These are phyloP conservation scores for Orobanche coerulescens DNA, from an alignment of 257 asterid species.

Conservation along the genomic window DNA sequence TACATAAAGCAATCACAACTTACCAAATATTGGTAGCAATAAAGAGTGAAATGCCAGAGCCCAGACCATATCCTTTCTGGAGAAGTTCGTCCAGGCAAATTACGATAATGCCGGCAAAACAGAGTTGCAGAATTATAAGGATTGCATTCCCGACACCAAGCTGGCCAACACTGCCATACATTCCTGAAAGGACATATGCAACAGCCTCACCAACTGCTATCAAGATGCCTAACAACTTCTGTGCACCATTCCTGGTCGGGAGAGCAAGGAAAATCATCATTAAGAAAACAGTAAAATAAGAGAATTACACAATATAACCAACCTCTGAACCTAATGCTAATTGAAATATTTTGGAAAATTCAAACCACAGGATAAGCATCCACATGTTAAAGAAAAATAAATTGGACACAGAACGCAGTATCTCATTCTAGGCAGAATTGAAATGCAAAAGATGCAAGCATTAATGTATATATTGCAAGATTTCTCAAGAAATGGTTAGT, in stretches of 20 bases:
- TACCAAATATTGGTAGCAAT: conserved; percentile 84
- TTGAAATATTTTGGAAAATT: not conserved
- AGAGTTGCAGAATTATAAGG: conserved; percentile 70
- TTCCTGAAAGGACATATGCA: conserved; percentile 80
- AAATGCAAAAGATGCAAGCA: not conserved
- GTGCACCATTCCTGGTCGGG: conserved; percentile 64
- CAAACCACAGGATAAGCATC: not conserved
- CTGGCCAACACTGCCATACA: conserved; percentile 76
- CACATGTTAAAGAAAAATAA: not conserved
- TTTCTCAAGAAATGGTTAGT: not conserved
- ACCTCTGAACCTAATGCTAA: not conserved
- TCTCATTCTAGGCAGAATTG: not conserved
- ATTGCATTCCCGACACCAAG: conserved; percentile 85
- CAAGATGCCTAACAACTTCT: conserved; percentile 67
- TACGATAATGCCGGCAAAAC: conserved; percentile 80
- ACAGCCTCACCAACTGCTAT: conserved; percentile 83
- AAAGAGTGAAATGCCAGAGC: conserved; percentile 80
- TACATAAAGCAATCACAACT: conserved; percentile 9
- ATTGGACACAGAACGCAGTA: not conserved
- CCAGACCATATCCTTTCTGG: conserved; percentile 79
- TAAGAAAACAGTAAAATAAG: not conserved
- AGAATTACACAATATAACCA: not conserved
- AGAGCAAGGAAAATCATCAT: not conserved
- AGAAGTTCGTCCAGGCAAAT: conserved; percentile 80
- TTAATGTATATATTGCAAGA: not conserved